Evolutionary conservation across 768 basidiomycete species (phyloP).

Genomic region (Russula brevipes): DNA sequence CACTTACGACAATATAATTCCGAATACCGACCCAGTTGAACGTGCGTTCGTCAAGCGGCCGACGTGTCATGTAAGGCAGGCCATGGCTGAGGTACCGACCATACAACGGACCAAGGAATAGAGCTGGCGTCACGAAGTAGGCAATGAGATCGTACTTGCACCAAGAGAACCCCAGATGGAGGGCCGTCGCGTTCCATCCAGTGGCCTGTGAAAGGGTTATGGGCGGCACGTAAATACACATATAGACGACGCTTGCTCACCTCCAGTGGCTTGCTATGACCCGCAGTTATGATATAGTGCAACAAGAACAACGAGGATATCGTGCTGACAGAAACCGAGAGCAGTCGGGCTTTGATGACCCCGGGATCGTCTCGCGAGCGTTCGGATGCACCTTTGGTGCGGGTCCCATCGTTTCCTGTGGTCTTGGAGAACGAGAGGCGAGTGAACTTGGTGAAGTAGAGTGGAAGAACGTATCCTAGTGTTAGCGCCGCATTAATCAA

Average conservation of each 20-base stretch:
- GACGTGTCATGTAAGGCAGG: constrained; percentile 53
- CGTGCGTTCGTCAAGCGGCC: constrained; percentile 40
- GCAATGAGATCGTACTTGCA: constrained; percentile 35
- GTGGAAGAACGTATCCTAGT: constrained; percentile 70
- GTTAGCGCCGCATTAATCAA: constrained; percentile 55
- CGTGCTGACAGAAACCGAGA: constrained; percentile 63
- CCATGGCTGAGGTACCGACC: constrained; percentile 40
- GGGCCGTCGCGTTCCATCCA: constrained; percentile 26
- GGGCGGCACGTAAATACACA: not conserved
- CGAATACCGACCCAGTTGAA: constrained; percentile 56
- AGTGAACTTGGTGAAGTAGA: constrained; percentile 68
- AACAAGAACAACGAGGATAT: constrained; percentile 51
- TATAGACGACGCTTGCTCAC: constrained; percentile 23
- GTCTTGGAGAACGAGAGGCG: constrained; percentile 48
- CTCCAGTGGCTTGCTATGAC: constrained; percentile 24
- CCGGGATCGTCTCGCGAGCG: constrained; percentile 77
- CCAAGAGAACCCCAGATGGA: constrained; percentile 26
- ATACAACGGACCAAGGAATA: constrained; percentile 78
- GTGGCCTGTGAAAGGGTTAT: not conserved
- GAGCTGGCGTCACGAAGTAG: constrained; percentile 62
- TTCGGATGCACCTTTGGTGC: constrained; percentile 37
- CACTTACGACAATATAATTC: constrained; percentile 59
- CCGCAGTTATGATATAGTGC: constrained; percentile 37
- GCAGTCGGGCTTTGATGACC: constrained; percentile 75
- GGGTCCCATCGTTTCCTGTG: constrained; percentile 24